Percentiles rank a stretch among this genome's conserved stretches.
Conservation (phyloP, 345 rosid genomes). For the Brassica juncea region DNA sequence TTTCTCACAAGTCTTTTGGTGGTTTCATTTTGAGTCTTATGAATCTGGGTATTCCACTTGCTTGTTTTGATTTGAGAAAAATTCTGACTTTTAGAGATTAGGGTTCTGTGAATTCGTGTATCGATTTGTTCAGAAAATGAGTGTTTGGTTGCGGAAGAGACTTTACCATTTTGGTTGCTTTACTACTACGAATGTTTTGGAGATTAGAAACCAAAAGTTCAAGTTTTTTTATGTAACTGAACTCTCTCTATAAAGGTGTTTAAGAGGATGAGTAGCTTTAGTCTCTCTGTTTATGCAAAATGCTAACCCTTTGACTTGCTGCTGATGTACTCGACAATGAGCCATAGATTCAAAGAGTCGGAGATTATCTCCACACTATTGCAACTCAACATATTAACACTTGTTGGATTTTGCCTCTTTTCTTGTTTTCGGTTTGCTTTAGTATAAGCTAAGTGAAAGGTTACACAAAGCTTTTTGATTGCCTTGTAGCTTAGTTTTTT, state of each 20-base stretch:
- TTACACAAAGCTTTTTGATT: neutral
- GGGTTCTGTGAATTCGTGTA: slow-evolving; percentile 22
- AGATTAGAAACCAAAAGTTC: neutral
- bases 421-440: neutral
- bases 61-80: slow-evolving; percentile 16
- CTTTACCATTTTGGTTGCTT: neutral
- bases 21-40: slow-evolving; percentile 23
- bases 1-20: neutral
- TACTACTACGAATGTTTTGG: neutral
- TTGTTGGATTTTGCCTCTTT: neutral
- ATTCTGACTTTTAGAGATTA: slow-evolving; percentile 19
- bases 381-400: neutral
- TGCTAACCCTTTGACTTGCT: neutral
- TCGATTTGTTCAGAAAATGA: neutral
- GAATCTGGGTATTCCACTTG: slow-evolving; percentile 24
- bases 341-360: neutral
- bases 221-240: slow-evolving; percentile 2
- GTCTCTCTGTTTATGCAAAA: neutral
- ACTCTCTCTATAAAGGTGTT: neutral
- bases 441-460: neutral
- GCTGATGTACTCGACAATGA: neutral
- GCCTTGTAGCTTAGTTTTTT: neutral
- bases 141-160: no score
- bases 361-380: neutral
- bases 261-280: neutral